phyloP scores from a whole-genome alignment of 1,284 basidiomycete genomes.

The Anthracocystis panici-leucophaei region DNA sequence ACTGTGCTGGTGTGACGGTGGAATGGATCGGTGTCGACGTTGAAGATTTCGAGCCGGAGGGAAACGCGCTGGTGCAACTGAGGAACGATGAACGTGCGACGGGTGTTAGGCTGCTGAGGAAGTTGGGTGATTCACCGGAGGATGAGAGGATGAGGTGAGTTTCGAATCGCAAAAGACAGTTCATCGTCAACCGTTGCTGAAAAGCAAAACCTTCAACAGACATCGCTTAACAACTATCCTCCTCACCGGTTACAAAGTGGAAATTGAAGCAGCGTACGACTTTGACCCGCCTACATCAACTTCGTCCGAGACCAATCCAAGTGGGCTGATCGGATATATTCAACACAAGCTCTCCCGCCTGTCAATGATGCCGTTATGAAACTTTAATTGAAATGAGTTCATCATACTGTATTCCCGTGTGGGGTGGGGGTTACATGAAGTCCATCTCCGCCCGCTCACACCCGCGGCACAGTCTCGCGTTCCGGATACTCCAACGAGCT shows the following conservation, averaged over 20 bases:
- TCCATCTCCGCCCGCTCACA: slow-evolving; percentile 3
- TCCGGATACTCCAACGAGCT: slow-evolving; percentile 37
- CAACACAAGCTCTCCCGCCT: slow-evolving; percentile 15
- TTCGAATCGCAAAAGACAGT: no score
- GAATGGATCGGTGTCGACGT: slow-evolving; percentile 35
- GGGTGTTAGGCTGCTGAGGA: slow-evolving; percentile 30
- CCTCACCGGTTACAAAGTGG: slow-evolving; percentile 51
- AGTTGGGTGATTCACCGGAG: background rate
- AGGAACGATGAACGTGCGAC: slow-evolving; percentile 41
- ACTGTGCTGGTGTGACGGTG: background rate
- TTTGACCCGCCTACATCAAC: background rate
- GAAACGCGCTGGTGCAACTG: slow-evolving; percentile 6
- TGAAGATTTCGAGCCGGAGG: slow-evolving; percentile 8
- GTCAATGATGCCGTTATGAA: background rate
- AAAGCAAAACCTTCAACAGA: slow-evolving; percentile 3
- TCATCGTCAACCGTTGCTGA: no score
- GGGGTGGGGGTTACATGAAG: no score
- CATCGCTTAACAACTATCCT: slow-evolving; percentile 41
- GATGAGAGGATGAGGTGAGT: background rate
- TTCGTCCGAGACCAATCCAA: background rate
- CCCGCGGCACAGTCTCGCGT: slow-evolving; percentile 32
- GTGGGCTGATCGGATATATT: slow-evolving; percentile 25
- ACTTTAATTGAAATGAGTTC: no score
- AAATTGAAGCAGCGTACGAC: slow-evolving; percentile 52
- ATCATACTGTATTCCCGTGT: no score